A percentile compares a stretch with the other conserved stretches of the same genome.
Evolutionary conservation across 2,329 filamentous ascomycete species (phyloP).

Genomic region (Penicillium sp.): DNA sequence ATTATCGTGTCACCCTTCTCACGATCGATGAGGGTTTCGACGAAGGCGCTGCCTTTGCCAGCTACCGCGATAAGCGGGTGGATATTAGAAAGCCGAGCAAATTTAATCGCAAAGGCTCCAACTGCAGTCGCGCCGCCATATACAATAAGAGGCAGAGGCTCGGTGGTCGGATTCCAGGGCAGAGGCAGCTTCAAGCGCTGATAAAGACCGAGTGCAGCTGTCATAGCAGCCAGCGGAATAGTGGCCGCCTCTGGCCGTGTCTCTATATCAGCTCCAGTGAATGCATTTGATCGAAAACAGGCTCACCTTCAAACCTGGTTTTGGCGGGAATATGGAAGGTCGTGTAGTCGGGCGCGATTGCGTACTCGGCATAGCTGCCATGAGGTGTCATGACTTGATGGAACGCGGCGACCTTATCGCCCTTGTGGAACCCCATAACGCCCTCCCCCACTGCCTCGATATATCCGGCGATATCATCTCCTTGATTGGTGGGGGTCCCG

Average conservation of each 20-base stretch:
- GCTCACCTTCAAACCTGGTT: conserved; percentile 52
- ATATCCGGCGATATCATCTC: conserved; percentile 54
- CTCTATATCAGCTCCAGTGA: neutral
- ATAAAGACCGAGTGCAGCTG: conserved; percentile 54
- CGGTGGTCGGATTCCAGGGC: conserved; percentile 47
- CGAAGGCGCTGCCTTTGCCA: conserved; percentile 52
- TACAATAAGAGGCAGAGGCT: conserved; percentile 44
- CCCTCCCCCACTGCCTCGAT: conserved; percentile 52
- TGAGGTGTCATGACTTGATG: conserved; percentile 50
- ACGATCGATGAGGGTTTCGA: conserved; percentile 53
- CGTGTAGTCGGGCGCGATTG: conserved; percentile 52
- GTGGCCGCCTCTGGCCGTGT: conserved; percentile 55
- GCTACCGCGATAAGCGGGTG: conserved; percentile 63
- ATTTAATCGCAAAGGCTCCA: conserved; percentile 58
- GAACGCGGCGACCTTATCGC: conserved; percentile 54
- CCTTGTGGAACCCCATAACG: conserved; percentile 54
- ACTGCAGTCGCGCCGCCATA: conserved; percentile 55
- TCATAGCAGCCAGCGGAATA: conserved; percentile 57
- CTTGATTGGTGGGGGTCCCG: conserved; percentile 37
- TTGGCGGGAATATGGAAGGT: conserved; percentile 55
- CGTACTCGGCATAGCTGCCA: conserved; percentile 60
- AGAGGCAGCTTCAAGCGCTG: conserved; percentile 47
- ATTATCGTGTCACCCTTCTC: conserved; percentile 57
- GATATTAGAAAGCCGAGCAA: conserved; percentile 55
- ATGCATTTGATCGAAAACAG: neutral